Evolutionary conservation across 768 basidiomycete species (phyloP), one percentile per base, ranked within the genome.

Genomic region (Wakefieldia striispora): DNA sequence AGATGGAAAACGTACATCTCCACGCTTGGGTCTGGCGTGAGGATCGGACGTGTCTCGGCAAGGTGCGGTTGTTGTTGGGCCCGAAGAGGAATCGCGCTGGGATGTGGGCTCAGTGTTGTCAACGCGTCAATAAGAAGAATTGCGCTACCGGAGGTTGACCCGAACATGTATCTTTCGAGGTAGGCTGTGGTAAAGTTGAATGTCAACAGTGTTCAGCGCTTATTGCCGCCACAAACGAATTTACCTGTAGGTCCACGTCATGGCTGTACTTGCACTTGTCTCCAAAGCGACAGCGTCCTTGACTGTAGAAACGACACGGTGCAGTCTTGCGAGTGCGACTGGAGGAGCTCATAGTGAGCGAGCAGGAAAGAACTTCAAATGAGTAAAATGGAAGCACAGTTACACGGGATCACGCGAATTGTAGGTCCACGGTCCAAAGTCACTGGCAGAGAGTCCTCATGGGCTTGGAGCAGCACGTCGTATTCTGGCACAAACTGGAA

Each of bases 271-370:
- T 66, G 56, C 66, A 67, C 36, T 46, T 54, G 38, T 53, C 48
- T 19, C 66, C 66, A 27, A 39, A 64, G 26, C 55, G 68, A 58
- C 66, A 67, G 12, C 43, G 12, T 0, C 68, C 68, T 50, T 61
- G 59, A 37, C 11, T 34, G 31, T 66, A 42, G 4, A 41, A 12
- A 24, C 59, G 66, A 19, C 66, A 67, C 2, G 59, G 62, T 20
- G 0, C 4, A 16, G 49, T 19, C 45, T 51, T 59, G 39, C 35
- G 47, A 29, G 14, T 10, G 33, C 16, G 43, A 10, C 23, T 21
- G 1, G 40, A 24, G 12, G 57, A 40, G 24, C 23, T 54, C 60
- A 62, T 62, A 29, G 49, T 39, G 39, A 45, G 24, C 2, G 27
- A 17, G 9, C 4, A 27, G 44, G 6, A 36, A 40, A 8, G 26